Evolutionary conservation across 805 yeast species (phyloP).

Genomic region (Saccharomyces paradoxus): DNA sequence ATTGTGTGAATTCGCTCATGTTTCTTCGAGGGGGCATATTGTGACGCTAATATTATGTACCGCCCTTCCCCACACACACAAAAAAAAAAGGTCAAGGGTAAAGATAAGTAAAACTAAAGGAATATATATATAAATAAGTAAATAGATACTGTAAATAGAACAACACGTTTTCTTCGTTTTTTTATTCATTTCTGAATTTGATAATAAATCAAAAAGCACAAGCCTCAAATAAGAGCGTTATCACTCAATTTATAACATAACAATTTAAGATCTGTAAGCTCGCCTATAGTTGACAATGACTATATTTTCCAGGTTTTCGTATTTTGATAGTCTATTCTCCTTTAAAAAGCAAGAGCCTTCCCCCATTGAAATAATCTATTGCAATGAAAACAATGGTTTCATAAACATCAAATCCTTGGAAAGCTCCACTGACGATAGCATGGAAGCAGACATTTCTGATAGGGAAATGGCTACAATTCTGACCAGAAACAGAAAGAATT

Average conservation of each 20-base stretch:
- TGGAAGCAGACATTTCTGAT: conserved; percentile 16
- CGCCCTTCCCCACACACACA: background rate
- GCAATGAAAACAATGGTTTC: background rate
- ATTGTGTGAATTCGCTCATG: background rate
- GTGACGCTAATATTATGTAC: background rate
- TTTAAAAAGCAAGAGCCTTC: background rate
- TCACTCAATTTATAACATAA: background rate
- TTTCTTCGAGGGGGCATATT: background rate
- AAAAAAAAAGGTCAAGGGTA: background rate
- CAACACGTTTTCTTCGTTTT: background rate
- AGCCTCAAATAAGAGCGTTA: background rate
- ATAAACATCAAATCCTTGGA: background rate
- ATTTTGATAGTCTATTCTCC: background rate
- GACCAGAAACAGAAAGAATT: conserved; percentile 3
- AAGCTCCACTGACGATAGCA: conserved; percentile 6
- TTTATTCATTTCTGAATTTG: background rate
- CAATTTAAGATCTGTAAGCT: background rate
- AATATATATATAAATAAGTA: background rate
- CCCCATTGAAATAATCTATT: background rate
- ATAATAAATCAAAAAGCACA: background rate
- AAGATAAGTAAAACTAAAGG: background rate
- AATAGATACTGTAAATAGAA: background rate
- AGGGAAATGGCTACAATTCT: conserved; percentile 19
- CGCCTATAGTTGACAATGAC: background rate
- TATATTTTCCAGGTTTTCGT: background rate